Base-by-base conservation (phyloP, 169 alveolate species). In the Plasmodium sp. region DNA sequence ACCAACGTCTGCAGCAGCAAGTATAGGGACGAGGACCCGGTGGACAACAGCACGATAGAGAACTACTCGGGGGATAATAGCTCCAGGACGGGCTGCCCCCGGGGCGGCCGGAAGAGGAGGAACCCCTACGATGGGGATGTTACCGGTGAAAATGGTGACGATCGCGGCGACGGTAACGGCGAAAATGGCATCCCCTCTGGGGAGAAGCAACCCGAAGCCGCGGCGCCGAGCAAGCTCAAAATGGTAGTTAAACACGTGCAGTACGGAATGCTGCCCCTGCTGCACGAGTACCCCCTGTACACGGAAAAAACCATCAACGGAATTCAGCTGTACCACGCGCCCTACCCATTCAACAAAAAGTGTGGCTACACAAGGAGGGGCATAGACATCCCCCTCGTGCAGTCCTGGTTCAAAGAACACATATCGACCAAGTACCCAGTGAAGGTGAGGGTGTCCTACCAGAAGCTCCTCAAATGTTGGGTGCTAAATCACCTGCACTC, bases 391-490 rank as follows among this genome's bases (percentile, higher is more conserved):
- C 99, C 99, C 1, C 96, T 99, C 14, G 99, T 99, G 6, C 98
- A 99, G 74, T 96, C 98, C n/a, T 99, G 99, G 99, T 99, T 98
- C 94, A 97, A 99, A 83, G 99, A 99, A 92, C 99, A 99, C 95
- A 99, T 99, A 81, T 99, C 99, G 34, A 97, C 98, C 41, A 97
- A 98, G 67, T 98, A 99, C 88, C 99, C 99, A 9, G 99, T 99
- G 18, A 99, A 99, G 96, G 99, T 99, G 3, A 98, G 99, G 93
- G 99, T 99, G 33, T 97, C 99, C 48, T 99, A 99, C 92, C 99
- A 99, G 97, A 99, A 99, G 95, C 97, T 99, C 45, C 97, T 99
- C 51, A 99, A 99, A 95, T 98, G 98, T 94, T 99, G 99, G 99
- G 99, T 99, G 9, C 96, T 99, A 41, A 99, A 99, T 96, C 96